Evolutionary conservation across 2,329 filamentous ascomycete genomes (phyloP).

Genomic region (Dactylellina haptotyla): DNA sequence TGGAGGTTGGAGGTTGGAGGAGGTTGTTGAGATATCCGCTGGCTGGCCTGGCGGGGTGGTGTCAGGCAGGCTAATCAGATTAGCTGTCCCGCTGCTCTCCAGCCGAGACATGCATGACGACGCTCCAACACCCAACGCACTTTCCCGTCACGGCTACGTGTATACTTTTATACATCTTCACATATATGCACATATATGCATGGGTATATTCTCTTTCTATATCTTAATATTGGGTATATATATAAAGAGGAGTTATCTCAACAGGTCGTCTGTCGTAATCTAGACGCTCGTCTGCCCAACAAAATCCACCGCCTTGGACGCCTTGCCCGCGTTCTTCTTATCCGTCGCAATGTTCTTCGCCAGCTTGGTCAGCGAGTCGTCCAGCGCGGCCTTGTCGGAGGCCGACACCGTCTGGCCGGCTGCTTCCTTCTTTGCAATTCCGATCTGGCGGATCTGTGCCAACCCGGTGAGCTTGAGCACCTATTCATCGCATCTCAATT

Average conservation of each 20-base stretch:
- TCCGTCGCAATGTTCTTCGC: constrained; percentile 68
- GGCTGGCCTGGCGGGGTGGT: constrained; percentile 6
- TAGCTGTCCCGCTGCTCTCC: constrained; percentile 12
- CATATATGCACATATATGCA: background rate
- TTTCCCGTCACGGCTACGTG: background rate
- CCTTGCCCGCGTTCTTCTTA: constrained; percentile 64
- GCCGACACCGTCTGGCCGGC: constrained; percentile 65
- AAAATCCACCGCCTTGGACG: constrained; percentile 62
- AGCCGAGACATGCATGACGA: constrained; percentile 40
- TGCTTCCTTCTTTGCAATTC: constrained; percentile 64
- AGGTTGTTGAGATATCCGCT: background rate
- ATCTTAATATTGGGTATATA: too few species aligned
- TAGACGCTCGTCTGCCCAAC: constrained; percentile 57
- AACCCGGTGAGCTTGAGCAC: constrained; percentile 67
- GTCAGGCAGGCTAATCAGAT: background rate
- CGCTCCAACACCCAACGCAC: constrained; percentile 49
- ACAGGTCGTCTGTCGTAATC: too few species aligned
- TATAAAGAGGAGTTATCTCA: too few species aligned
- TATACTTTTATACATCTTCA: background rate
- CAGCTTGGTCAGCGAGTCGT: constrained; percentile 66
- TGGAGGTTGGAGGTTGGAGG: background rate
- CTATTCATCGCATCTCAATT: constrained; percentile 69
- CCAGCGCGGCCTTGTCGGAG: constrained; percentile 61
- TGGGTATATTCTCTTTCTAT: background rate
- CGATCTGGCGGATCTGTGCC: constrained; percentile 66